Conservation (phyloP, 768 basidiomycete species). For the Trametopsis cervina region DNA sequence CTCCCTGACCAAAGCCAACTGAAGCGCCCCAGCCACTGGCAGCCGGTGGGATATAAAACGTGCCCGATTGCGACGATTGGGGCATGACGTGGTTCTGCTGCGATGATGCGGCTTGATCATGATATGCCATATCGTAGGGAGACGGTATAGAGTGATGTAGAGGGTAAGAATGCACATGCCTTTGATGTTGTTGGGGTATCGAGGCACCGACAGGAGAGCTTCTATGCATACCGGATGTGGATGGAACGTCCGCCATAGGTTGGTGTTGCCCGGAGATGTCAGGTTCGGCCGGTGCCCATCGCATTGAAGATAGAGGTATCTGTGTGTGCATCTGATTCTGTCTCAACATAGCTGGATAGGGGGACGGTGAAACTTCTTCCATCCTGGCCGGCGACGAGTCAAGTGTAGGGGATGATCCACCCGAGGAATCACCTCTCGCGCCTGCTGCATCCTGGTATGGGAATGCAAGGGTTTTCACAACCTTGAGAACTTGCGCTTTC, state of each 20-base stretch:
- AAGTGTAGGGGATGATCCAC: constrained; percentile 6
- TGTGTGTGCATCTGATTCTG: constrained; percentile 16
- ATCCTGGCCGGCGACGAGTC: neutral
- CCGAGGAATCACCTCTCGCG: constrained; percentile 19
- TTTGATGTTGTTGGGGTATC: neutral
- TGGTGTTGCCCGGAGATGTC: neutral
- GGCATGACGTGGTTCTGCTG: neutral
- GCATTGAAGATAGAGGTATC: constrained; percentile 18
- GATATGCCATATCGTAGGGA: neutral
- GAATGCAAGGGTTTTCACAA: constrained; percentile 72
- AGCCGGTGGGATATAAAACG: constrained; percentile 40
- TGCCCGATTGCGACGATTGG: constrained; percentile 3
- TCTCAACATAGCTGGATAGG: neutral
- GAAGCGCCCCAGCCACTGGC: constrained; percentile 71
- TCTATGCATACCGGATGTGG: constrained; percentile 4
- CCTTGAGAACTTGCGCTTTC: constrained; percentile 52
- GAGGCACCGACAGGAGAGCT: constrained; percentile 7
- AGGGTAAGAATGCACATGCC: neutral
- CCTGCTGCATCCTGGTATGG: constrained; percentile 68
- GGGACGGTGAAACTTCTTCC: neutral
- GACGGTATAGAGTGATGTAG: neutral
- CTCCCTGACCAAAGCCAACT: constrained; percentile 67
- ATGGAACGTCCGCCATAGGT: constrained; percentile 4
- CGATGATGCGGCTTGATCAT: neutral
- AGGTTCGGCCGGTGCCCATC: constrained; percentile 14